Percentiles rank a stretch among this genome's conserved stretches.
Conservation (phyloP, 1,284 basidiomycete species). For the Pseudozyma tsukubaensis region DNA sequence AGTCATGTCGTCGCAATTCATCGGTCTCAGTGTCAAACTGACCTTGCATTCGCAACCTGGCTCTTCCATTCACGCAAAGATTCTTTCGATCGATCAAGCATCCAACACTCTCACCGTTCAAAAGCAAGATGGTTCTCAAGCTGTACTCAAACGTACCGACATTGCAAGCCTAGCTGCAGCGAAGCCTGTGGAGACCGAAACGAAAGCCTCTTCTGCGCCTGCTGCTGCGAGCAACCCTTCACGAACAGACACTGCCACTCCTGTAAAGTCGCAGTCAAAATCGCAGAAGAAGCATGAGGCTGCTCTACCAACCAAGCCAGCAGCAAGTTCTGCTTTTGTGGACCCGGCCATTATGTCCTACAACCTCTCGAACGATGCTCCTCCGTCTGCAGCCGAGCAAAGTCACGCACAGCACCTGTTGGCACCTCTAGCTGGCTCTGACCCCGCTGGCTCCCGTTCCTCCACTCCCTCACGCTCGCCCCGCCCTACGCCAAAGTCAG, state of each 20-base stretch:
- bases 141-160: slow-evolving; percentile 33
- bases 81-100: slow-evolving; percentile 42
- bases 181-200: slow-evolving; percentile 9
- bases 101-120: slow-evolving; percentile 47
- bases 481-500: slow-evolving; percentile 24
- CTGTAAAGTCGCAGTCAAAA: slow-evolving; percentile 15
- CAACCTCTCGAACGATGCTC: slow-evolving; percentile 9
- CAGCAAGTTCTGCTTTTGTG: slow-evolving; percentile 7
- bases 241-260: slow-evolving; percentile 9
- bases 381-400: background rate
- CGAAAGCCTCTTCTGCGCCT: slow-evolving; percentile 3
- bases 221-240: background rate
- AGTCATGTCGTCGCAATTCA: slow-evolving; percentile 43
- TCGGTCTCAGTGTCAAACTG: slow-evolving; percentile 46
- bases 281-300: slow-evolving; percentile 14
- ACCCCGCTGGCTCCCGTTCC: slow-evolving; percentile 26
- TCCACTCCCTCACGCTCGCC: slow-evolving; percentile 49
- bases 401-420: slow-evolving; percentile 12
- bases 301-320: slow-evolving; percentile 5
- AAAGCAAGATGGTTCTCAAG: slow-evolving; percentile 39
- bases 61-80: slow-evolving; percentile 30
- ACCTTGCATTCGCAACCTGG: slow-evolving; percentile 37
- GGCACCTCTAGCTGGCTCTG: slow-evolving; percentile 16
- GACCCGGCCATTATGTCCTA: slow-evolving; percentile 36
- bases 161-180: slow-evolving; percentile 39